Evolutionary conservation across 148 eudicot genomes (phyloP).

Genomic region (Tetragonia tetragonoides): DNA sequence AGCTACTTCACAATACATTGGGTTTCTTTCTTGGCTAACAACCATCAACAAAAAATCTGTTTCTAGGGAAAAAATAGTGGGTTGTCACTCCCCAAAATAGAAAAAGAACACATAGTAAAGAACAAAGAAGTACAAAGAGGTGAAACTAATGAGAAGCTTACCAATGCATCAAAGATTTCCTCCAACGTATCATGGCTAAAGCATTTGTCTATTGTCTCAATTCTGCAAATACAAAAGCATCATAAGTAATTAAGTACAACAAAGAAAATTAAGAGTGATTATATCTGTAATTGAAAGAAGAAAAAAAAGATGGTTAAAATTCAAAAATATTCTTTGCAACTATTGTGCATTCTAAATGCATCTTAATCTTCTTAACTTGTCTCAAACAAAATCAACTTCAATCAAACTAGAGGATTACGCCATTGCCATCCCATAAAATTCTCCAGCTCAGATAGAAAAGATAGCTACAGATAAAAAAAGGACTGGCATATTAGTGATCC

Average conservation of each 20-base stretch:
- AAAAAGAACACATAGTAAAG: background rate
- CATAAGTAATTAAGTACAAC: slow-evolving; percentile 14
- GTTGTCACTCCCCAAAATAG: background rate
- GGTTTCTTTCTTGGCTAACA: background rate
- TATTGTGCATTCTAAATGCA: background rate
- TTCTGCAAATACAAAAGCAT: slow-evolving; percentile 44
- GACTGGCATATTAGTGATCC: background rate
- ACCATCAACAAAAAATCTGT: background rate
- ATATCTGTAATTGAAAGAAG: background rate
- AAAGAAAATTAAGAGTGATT: background rate
- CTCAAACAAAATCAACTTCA: background rate
- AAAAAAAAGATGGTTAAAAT: background rate
- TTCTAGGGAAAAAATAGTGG: background rate
- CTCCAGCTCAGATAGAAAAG: background rate
- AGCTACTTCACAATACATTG: background rate
- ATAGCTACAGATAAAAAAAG: background rate
- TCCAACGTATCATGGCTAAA: slow-evolving; percentile 86
- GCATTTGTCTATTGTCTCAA: slow-evolving; percentile 70
- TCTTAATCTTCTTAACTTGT: background rate
- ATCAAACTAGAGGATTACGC: background rate
- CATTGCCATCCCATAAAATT: background rate
- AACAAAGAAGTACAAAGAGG: background rate
- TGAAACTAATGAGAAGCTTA: slow-evolving; percentile 32
- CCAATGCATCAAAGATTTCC: slow-evolving; percentile 81
- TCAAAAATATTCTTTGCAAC: background rate